These are phyloP conservation scores for Talaromyces sp. DNA, from an alignment of 2,329 filamentous ascomycete genomes.

Conservation along the genomic window DNA sequence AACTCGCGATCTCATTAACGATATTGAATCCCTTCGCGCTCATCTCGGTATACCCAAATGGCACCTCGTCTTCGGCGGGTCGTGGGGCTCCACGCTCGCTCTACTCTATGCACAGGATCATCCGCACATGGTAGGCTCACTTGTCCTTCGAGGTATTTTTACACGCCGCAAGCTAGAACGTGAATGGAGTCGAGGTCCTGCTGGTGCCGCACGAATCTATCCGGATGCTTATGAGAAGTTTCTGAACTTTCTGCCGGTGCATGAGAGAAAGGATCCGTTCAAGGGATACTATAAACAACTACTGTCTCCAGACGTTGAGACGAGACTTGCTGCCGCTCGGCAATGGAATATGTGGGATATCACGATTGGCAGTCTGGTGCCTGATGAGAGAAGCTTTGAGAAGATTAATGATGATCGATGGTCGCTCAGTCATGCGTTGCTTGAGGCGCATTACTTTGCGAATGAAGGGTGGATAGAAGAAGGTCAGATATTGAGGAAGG, in stretches of 20 bases:
- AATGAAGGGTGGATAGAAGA: not conserved
- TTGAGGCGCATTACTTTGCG: not conserved
- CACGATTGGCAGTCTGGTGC: not conserved
- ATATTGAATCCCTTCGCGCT: not conserved
- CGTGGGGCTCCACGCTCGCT: constrained; percentile 1
- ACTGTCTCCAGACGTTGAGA: not conserved
- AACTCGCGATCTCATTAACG: not conserved
- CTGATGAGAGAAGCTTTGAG: not conserved
- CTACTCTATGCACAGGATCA: constrained; percentile 1
- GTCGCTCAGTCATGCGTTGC: not conserved
- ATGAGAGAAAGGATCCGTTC: not conserved
- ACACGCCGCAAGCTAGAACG: not conserved
- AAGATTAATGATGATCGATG: not conserved
- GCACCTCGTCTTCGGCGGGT: not conserved
- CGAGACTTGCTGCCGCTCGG: not conserved
- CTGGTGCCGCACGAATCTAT: not conserved
- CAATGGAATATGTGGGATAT: not conserved
- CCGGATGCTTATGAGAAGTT: not conserved
- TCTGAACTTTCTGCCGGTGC: not conserved
- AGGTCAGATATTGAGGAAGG: not conserved
- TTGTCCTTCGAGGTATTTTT: not conserved
- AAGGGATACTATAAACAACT: not conserved
- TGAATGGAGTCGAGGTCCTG: not conserved
- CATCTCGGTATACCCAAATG: not conserved
- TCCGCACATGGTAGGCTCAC: not conserved